These are phyloP conservation scores for Penicillium aurantiogriseum DNA, from an alignment of 2,329 filamentous ascomycete genomes.

Conservation along the genomic window DNA sequence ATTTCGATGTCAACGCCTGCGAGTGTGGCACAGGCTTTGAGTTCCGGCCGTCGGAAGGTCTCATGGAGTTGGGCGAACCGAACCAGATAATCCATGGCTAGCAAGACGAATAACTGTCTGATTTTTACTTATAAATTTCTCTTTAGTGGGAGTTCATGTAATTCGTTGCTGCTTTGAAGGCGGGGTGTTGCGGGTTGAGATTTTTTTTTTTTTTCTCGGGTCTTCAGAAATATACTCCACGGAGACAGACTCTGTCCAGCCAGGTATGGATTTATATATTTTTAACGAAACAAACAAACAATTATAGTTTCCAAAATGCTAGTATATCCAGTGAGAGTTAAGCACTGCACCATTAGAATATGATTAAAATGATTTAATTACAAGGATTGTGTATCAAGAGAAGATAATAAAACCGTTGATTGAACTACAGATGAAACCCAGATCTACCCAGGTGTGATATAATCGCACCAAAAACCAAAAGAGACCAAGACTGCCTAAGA, in stretches of 20 bases:
- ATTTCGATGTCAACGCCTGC: conserved; percentile 68
- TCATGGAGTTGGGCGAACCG: conserved; percentile 88
- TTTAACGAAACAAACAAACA: neutral
- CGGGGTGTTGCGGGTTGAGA: conserved; percentile 19
- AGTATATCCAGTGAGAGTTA: neutral
- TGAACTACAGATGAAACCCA: conserved; percentile 1
- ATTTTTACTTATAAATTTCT: neutral
- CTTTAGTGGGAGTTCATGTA: neutral
- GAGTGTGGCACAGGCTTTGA: conserved; percentile 73
- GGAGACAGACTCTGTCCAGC: neutral
- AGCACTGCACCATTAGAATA: rapidly evolving
- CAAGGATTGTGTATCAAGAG: neutral
- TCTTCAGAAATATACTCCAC: conserved; percentile 12
- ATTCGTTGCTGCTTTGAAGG: conserved; percentile 9
- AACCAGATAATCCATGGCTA: conserved; percentile 71
- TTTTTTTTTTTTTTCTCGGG: conserved; percentile 13
- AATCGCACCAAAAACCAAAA: neutral
- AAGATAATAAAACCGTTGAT: neutral
- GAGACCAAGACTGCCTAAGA: conserved; percentile 2
- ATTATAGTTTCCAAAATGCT: neutral
- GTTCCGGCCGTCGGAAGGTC: conserved; percentile 82
- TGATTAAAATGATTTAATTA: neutral
- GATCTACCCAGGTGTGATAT: conserved; percentile 1
- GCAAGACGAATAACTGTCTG: neutral
- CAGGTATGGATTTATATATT: neutral